Evolutionary conservation across 1,284 basidiomycete species (phyloP), one percentile per base, ranked within the genome.

Genomic region (Takashimella koratensis): DNA sequence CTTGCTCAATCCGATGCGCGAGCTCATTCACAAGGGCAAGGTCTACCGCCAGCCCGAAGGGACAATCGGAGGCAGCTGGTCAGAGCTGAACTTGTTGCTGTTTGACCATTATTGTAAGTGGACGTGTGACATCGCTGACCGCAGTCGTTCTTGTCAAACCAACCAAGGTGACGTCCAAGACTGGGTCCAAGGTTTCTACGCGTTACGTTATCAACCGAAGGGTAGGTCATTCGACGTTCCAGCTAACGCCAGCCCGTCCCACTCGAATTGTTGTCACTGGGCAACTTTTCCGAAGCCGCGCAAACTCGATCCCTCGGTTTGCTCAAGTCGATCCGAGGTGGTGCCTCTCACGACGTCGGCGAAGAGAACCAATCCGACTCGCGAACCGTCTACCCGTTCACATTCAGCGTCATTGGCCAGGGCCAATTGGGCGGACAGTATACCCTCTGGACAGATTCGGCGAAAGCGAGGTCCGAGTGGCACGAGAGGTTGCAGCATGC

Each of bases 101-200:
- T 95, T 97, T 70, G 94, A 96, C 71, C 90, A 95, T 71, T 97
- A 95, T 66, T 75, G 90, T 92, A 64, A 73, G 88, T 78, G 21
- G 25, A 40, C 36, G 30, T 2, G 26, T 49, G 13, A 2, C 20
- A 19, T 25, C 24, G 23, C 44, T 27, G 24, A 44, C 23, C n/a
- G 6, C 68, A 92, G 90, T 94, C 66, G 88, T 95, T 42, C 84
- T 93, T 79, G 91, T 89, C 12, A 94, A 92, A 71, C 77, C 84
- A 2, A 86, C 84, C 67, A 86, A 88, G 63, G 84, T 81, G 62
- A 85, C 88, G 4, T 86, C 80, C 1, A 88, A 86, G 69, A 90
- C 87, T 36, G 30, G 30, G 10, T 8, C 30, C 65, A 81, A 85
- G 54, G 86, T 59, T 41, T 59, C 55, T 47, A 52, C 52, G 0